A percentile compares a stretch with the other conserved stretches of the same genome.
These are phyloP conservation scores for Pisolithus thermaeus DNA, from an alignment of 1,284 basidiomycete genomes.

Conservation along the genomic window DNA sequence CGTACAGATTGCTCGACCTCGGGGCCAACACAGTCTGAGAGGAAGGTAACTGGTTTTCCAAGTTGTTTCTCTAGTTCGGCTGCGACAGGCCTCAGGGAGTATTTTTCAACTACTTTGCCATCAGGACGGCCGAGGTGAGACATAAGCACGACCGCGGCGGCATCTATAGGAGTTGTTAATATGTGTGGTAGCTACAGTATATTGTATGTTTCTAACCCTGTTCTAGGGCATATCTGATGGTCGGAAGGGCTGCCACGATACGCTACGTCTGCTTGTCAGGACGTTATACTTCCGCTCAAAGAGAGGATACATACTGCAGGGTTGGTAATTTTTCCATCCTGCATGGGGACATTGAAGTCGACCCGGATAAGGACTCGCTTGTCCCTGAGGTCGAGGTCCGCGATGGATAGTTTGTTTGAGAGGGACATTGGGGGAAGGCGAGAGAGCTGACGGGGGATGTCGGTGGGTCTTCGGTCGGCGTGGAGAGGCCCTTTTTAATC, in stretches of 20 bases:
- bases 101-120: constrained; percentile 86
- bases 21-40: constrained; percentile 82
- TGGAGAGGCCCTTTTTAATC: constrained; percentile 5
- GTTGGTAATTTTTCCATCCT: constrained; percentile 88
- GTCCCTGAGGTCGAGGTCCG: constrained; percentile 77
- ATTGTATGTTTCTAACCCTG: constrained; percentile 49
- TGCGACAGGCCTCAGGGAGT: constrained; percentile 87
- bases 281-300: not conserved
- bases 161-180: constrained; percentile 45
- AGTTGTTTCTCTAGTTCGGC: constrained; percentile 68
- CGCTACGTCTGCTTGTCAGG: constrained; percentile 47
- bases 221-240: constrained; percentile 91
- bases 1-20: constrained; percentile 80
- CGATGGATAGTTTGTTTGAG: constrained; percentile 90
- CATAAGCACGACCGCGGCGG: constrained; percentile 88
- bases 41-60: constrained; percentile 71
- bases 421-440: constrained; percentile 70
- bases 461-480: not conserved
- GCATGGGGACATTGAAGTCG: constrained; percentile 97
- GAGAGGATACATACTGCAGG: constrained; percentile 65
- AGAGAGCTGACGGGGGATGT: not conserved
- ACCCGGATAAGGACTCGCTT: constrained; percentile 95
- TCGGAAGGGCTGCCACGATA: constrained; percentile 94
- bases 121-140: constrained; percentile 98
- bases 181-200: not conserved